Conservation (phyloP, 2,329 filamentous ascomycete genomes). For the Aspergillus bombycis region DNA sequence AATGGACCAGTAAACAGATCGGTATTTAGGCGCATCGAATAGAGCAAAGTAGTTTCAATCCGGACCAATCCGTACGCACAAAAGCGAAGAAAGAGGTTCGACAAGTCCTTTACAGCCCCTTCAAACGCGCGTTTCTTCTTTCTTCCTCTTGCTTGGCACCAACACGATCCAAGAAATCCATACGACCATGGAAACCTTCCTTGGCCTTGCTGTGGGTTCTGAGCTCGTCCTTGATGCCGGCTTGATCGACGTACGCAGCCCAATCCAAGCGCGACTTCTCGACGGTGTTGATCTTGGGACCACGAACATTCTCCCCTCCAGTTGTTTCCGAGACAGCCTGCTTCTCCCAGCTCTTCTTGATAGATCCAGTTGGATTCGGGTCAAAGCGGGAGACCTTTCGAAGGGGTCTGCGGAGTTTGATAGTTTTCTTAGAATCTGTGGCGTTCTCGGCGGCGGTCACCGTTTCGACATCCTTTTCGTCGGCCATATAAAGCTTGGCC, state of each 20-base stretch:
- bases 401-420: conserved; percentile 42
- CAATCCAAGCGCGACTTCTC: conserved; percentile 69
- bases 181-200: conserved; percentile 62
- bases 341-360: conserved; percentile 50
- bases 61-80: not conserved
- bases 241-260: conserved; percentile 65
- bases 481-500: conserved; percentile 56
- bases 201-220: conserved; percentile 64
- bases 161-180: conserved; percentile 64
- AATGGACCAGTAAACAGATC: not conserved
- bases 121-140: conserved; percentile 54
- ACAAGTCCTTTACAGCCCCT: conserved; percentile 33
- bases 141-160: conserved; percentile 61
- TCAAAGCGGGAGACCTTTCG: conserved; percentile 51
- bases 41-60: not conserved
- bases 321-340: conserved; percentile 29
- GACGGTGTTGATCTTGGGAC: conserved; percentile 67
- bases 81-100: not conserved
- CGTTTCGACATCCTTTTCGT: conserved; percentile 41
- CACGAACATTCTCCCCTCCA: conserved; percentile 40
- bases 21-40: not conserved
- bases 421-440: conserved; percentile 19
- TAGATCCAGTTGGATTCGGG: conserved; percentile 47
- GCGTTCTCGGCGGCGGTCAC: conserved; percentile 26
- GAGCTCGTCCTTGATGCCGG: conserved; percentile 64